These are phyloP conservation scores for Phyllosticta paracitricarpa DNA, from an alignment of 2,329 filamentous ascomycete species.

Conservation along the genomic window DNA sequence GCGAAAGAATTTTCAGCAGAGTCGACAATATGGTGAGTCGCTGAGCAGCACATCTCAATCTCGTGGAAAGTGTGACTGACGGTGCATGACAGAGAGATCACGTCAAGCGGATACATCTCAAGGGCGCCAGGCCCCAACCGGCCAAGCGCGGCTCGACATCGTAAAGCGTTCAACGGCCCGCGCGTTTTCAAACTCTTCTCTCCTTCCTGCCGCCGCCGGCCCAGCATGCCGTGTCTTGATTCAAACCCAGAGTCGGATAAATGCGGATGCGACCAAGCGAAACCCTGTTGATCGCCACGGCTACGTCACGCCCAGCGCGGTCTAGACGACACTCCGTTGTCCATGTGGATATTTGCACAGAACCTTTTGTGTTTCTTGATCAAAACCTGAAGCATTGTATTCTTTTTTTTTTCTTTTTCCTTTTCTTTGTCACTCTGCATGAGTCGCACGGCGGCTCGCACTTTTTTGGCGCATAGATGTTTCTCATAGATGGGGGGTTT, in stretches of 20 bases:
- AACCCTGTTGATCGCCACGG: background rate
- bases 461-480: slow-evolving; percentile 2
- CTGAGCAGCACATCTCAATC: background rate
- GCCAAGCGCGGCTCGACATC: slow-evolving; percentile 9
- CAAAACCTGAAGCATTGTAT: background rate
- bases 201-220: background rate
- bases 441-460: slow-evolving; percentile 5
- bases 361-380: background rate
- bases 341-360: background rate
- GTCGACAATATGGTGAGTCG: slow-evolving; percentile 50
- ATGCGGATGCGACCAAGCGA: background rate
- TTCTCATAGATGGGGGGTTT: background rate
- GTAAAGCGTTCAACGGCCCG: background rate
- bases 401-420: background rate
- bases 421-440: background rate
- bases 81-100: slow-evolving; percentile 24
- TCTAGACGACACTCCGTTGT: background rate
- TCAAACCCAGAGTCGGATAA: slow-evolving; percentile 8
- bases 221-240: background rate
- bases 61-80: background rate
- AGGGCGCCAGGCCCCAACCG: slow-evolving; percentile 13
- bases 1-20: slow-evolving; percentile 48
- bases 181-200: background rate
- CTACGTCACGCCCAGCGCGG: background rate
- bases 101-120: slow-evolving; percentile 31